Base-by-base conservation (phyloP, 192 early-diverging fungal genomes). In the Coemansia sp. region DNA sequence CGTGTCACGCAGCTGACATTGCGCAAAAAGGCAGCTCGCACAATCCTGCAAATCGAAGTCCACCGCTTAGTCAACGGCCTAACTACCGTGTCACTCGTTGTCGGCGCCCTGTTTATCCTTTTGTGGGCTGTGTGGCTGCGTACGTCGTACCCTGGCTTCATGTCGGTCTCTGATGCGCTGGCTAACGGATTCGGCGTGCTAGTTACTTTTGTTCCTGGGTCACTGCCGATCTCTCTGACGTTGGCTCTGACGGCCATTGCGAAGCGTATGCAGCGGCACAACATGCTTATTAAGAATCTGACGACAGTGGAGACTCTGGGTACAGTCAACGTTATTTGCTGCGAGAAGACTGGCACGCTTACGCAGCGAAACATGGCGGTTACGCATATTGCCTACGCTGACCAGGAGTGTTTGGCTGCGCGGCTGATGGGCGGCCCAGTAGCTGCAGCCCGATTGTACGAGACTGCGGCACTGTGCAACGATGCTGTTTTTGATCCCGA, bases 321-420 rank as follows among this genome's bases (percentile, higher is more conserved):
- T 29, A 89, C 89, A 53, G 89, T 95, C 57, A 88, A 79, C 65
- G 88, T 93, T 9, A 86, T 89, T 10, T 86, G 81, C 68, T 94
- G 91, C 44, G 94, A 97, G 77, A 97, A 97, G 84, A 96, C 95
- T n/a, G 95, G 94, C 0, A 97, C 94, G 8, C 77, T 97, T 43
- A 97, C 95, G 13, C 85, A 88, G 65, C 88, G 90, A 83, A 82
- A 87, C 53, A 95, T 97, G 93, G 72, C 71, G 33, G 89, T 91
- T 22, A 66, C 53, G 33, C 52, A 57, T 12, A 52, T 72, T 0
- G 74, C 68, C 20, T 74, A 63, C 16, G 71, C 64, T 20, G 74
- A 76, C 43, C 16, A 13, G n/a, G 72, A 83, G 72, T 67, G 85
- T 11, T 36, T 80, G 3, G 61, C 46, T 24, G 69, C 40, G 29